Base-by-base conservation (phyloP, 768 basidiomycete species). In the Collybia sordida region DNA sequence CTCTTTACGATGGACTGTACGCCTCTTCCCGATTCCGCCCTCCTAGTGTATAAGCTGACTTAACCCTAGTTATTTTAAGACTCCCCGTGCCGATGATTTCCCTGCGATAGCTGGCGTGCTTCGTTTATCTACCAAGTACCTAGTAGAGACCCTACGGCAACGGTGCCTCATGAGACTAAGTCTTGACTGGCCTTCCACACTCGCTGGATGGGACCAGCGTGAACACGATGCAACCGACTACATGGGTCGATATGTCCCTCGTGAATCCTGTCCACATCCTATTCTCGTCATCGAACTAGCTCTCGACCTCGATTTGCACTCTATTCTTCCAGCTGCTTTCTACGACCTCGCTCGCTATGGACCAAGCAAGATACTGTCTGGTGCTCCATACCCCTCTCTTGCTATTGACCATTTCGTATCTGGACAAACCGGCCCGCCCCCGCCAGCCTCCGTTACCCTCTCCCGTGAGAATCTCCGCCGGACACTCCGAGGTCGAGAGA, bases 1-100 rank as follows among this genome's bases (percentile, higher is more conserved):
- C 88, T 19, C 65, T 91, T 8, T 91, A 90, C 54, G 88, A 91
- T 52, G 89, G 88, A 42, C 60, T 90, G 88, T 90, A 58, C 56
- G 86, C 70, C 7, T 19, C 24, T n/a, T n/a, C 46, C 11, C 2
- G 3, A 23, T 17, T 11, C 23, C 15, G 9, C 9, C 31, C 37
- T 9, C 6, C 41, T 4, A 21, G 28, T 18, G 18, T 7, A 18
- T 27, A 45, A 42, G 34, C 48, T 56, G 38, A 54, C 43, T 43
- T 7, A 7, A 17, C 31, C 41, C 0, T 28, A 88, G 85, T 21
- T 85, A 87, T 65, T 84, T 87, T 62, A 72, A 72, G 41, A 66
- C 68, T 3, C 75, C 76, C 1, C 63, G 69, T 19, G 71, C 81
- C 1, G 67, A 72, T 34, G 78, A 87, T 58, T 90, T 89, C 56